Percentiles rank a stretch among this genome's conserved stretches.
Evolutionary conservation across 2,329 filamentous ascomycete species (phyloP).

Genomic region (Leptosphaerulina australis): DNA sequence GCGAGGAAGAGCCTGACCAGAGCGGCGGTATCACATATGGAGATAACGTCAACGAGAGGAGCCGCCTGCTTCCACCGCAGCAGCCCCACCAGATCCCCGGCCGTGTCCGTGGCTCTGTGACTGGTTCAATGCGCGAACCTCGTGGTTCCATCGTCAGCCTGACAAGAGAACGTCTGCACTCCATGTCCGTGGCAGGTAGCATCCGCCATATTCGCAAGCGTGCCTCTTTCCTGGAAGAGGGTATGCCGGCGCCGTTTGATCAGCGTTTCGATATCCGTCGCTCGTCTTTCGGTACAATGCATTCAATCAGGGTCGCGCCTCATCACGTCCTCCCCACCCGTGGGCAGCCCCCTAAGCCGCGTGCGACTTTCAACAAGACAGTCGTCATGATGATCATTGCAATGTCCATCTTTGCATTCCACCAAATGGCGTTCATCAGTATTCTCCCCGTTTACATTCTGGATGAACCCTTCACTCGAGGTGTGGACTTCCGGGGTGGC

Average conservation of each 20-base stretch:
- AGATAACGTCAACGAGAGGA: constrained; percentile 72
- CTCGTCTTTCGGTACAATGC: constrained; percentile 47
- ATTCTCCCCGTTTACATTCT: constrained; percentile 91
- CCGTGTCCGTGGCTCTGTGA: constrained; percentile 41
- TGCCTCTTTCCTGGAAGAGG: constrained; percentile 46
- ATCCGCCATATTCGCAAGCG: constrained; percentile 44
- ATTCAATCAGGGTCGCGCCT: constrained; percentile 40
- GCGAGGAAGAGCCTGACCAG: constrained; percentile 45
- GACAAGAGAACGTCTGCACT: constrained; percentile 33
- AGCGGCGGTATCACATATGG: constrained; percentile 62
- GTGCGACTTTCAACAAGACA: constrained; percentile 62
- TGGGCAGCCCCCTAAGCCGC: constrained; percentile 22
- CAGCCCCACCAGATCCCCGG: constrained; percentile 25
- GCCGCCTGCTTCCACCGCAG: constrained; percentile 65
- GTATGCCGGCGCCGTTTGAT: constrained; percentile 41
- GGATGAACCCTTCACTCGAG: constrained; percentile 60
- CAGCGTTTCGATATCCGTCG: constrained; percentile 46
- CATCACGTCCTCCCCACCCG: constrained; percentile 34
- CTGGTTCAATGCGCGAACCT: constrained; percentile 30
- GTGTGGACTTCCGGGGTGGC: constrained; percentile 60
- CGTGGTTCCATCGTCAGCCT: constrained; percentile 35
- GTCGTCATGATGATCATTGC: constrained; percentile 80
- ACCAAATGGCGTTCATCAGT: constrained; percentile 88
- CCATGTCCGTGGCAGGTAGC: constrained; percentile 39
- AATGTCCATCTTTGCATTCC: constrained; percentile 87